phyloP scores from a whole-genome alignment of 352 stramenopile species.

The Pythium plurisporium region DNA sequence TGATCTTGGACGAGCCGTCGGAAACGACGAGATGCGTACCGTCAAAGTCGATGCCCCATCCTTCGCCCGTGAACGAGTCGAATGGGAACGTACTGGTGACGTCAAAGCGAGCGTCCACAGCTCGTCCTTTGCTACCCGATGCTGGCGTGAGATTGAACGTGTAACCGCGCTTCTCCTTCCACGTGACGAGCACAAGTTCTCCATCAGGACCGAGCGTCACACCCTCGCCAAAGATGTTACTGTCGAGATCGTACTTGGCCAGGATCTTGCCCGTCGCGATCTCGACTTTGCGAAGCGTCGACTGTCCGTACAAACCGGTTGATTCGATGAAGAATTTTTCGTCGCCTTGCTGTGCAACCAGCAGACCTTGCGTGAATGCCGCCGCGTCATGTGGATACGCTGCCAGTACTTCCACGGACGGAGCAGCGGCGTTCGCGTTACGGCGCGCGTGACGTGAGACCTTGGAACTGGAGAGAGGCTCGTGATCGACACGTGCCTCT shows the following conservation, averaged over 20 bases:
- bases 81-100: conserved; percentile 72
- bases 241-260: conserved; percentile 45
- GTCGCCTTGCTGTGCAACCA: conserved; percentile 44
- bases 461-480: conserved; percentile 8
- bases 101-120: conserved; percentile 21
- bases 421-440: neutral
- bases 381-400: conserved; percentile 73
- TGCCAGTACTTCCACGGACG: conserved; percentile 53
- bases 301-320: conserved; percentile 86
- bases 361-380: conserved; percentile 86
- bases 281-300: conserved; percentile 83
- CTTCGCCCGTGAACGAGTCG: conserved; percentile 73
- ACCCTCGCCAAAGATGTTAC: conserved; percentile 89
- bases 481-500: neutral
- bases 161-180: conserved; percentile 84
- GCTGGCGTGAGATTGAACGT: conserved; percentile 66
- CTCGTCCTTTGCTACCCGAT: conserved; percentile 1
- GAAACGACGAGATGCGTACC: conserved; percentile 63
- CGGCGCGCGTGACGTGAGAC: neutral
- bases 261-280: conserved; percentile 81
- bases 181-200: conserved; percentile 90
- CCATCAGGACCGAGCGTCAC: conserved; percentile 69
- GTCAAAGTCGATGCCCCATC: conserved; percentile 92
- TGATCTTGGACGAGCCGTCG: conserved; percentile 87
- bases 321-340: conserved; percentile 91